Conservation (phyloP, 148 eudicot genomes). For the Chenopodium album region DNA sequence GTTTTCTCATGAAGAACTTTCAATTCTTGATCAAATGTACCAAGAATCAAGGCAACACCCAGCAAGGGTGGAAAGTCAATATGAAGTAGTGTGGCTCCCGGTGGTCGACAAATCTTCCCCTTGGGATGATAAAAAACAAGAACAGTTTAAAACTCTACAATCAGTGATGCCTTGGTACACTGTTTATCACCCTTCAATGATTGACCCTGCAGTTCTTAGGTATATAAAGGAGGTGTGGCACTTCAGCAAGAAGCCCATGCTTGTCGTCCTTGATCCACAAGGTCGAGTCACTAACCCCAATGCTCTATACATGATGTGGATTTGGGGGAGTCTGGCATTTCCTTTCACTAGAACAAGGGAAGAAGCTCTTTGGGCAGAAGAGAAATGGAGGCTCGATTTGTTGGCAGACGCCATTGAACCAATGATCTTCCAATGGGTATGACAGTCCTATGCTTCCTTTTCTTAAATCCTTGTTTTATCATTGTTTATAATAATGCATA, state of each 20-base stretch:
- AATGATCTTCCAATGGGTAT: slow-evolving; percentile 58
- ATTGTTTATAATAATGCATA: neutral
- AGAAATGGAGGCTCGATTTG: slow-evolving; percentile 61
- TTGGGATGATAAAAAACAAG: slow-evolving; percentile 41
- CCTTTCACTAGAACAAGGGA: slow-evolving; percentile 64
- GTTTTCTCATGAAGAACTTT: slow-evolving; percentile 55
- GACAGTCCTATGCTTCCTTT: slow-evolving; percentile 5
- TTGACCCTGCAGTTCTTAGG: slow-evolving; percentile 59
- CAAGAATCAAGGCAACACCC: slow-evolving; percentile 49
- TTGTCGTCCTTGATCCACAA: slow-evolving; percentile 76
- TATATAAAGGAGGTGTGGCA: slow-evolving; percentile 64
- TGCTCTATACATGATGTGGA: slow-evolving; percentile 80
- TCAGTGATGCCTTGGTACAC: slow-evolving; percentile 64
- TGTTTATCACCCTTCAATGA: slow-evolving; percentile 48
- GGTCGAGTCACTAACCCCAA: slow-evolving; percentile 56
- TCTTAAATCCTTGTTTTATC: neutral
- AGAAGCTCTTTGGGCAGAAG: slow-evolving; percentile 55
- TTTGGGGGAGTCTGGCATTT: slow-evolving; percentile 75
- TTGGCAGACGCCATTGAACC: slow-evolving; percentile 63
- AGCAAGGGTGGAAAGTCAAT: slow-evolving; percentile 48
- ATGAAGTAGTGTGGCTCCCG: slow-evolving; percentile 81
- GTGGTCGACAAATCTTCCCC: slow-evolving; percentile 42
- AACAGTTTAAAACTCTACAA: slow-evolving; percentile 40
- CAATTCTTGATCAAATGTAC: slow-evolving; percentile 63
- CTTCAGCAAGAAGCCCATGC: slow-evolving; percentile 58